Evolutionary conservation across 148 eudicot species (phyloP), one percentile per base, ranked within the genome.

Genomic region (Drosera capensis): DNA sequence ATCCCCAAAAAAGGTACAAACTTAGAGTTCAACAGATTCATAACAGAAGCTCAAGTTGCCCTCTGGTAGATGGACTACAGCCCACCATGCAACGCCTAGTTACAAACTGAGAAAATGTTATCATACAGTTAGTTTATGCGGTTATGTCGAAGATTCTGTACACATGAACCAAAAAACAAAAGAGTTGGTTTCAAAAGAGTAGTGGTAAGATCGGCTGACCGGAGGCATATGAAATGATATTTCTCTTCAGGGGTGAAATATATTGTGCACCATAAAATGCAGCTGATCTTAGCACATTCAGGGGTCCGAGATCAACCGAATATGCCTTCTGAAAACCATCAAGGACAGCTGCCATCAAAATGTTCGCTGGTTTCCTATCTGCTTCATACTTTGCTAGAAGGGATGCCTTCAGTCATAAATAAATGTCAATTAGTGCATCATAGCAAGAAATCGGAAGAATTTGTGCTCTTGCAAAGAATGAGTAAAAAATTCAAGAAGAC

Each of bases 291-390:
- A 90, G 37, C 15, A 72, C 64, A 39, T 85, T 90, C 7, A 90
- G 54, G 14, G 95, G 99, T 35, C 87, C 88, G 46, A 85, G 67
- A 62, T 90, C 95, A 25, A 80, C 62, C 1, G 78, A 67, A 53
- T 90, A 90, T 1, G 80, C 94, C 74, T 85, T 90, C 59, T 90
- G 99, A 62, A 90, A 72, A 51, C 95, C 80, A 59, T 90, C 99
- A 12, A 90, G 63, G 51, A 85, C 48, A 6, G 99, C 79, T 57
- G 86, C 79, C 99, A 90, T 80, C 48, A 80, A 42, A 39, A 63
- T 57, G 58, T 90, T 90, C 43, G 87, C 77, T 23, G 73, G 60
- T 64, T 79, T 85, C 51, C 95, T 67, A 5, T 90, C 99, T 54
- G 80, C 61, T 70, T 90, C 99, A 34, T 85, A 90, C 56, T 68